Conservation (phyloP, 1,284 basidiomycete species). For the Cryptococcus neoformans region DNA sequence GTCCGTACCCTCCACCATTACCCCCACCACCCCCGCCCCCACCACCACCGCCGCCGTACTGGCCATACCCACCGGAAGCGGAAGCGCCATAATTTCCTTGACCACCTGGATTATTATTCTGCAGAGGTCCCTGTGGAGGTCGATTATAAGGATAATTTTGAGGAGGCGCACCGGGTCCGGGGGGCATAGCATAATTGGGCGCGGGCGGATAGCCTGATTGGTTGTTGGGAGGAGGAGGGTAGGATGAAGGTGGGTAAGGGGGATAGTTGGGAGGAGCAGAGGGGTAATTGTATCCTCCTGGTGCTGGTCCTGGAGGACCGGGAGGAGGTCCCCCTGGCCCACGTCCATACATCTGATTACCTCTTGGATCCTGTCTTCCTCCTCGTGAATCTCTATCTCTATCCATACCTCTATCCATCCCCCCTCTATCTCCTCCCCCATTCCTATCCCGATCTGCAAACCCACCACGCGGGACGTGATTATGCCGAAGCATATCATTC, state of each 20-base stretch:
- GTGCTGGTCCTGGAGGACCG: neutral
- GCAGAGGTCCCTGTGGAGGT: neutral
- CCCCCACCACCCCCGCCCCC: neutral
- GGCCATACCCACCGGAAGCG: neutral
- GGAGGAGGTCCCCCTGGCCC: neutral
- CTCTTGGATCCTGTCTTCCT: no score
- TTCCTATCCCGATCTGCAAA: slow-evolving; percentile 12
- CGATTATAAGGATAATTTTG: no score
- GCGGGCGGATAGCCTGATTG: no score
- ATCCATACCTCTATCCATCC: neutral
- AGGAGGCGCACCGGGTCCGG: no score
- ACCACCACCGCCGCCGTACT: neutral
- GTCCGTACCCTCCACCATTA: slow-evolving; percentile 1
- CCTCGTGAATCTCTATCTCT: no score
- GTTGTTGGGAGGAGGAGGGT: no score
- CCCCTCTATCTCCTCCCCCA: neutral
- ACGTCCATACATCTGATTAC: no score
- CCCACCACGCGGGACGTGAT: slow-evolving; percentile 19
- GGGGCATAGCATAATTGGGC: no score
- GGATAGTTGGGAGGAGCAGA: no score
- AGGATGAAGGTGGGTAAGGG: no score
- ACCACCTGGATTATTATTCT: neutral
- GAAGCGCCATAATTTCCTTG: neutral
- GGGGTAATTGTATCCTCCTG: no score
- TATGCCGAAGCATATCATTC: slow-evolving; percentile 50